A percentile compares a stretch with the other conserved stretches of the same genome.
Conservation (phyloP, 140 eudicot genomes). For the Flaveria floridana region DNA sequence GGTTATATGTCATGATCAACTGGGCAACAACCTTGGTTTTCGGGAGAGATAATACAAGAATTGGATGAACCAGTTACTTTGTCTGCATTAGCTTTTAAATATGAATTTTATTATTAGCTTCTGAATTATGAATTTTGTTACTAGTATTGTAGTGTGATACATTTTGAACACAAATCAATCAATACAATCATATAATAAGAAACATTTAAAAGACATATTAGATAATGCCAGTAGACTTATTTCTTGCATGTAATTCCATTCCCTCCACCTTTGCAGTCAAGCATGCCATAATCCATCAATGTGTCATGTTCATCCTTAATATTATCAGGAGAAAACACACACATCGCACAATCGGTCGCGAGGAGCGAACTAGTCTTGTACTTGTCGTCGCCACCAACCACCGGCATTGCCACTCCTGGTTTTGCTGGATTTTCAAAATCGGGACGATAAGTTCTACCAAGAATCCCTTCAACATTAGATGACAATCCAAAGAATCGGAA, state of each 20-base stretch:
- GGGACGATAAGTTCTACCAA: constrained; percentile 52
- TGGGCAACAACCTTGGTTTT: constrained; percentile 92
- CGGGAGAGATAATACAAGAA: constrained; percentile 83
- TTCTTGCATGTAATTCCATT: constrained; percentile 38
- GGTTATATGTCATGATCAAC: constrained; percentile 79
- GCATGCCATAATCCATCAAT: constrained; percentile 26
- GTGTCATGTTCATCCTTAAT: constrained; percentile 14
- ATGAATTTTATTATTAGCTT: constrained; percentile 17
- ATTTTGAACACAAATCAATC: constrained; percentile 11
- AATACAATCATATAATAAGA: constrained; percentile 15
- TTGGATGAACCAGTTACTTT: constrained; percentile 33
- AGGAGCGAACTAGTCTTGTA: constrained; percentile 49
- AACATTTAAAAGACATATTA: neutral
- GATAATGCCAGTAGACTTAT: neutral
- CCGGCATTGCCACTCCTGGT: constrained; percentile 58
- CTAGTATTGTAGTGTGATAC: neutral
- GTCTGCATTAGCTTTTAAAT: constrained; percentile 15
- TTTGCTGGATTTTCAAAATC: constrained; percentile 60
- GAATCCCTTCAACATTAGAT: constrained; percentile 51
- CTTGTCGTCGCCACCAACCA: constrained; percentile 58
- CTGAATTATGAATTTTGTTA: constrained; percentile 8
- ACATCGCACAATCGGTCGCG: constrained; percentile 43
- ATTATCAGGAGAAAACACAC: constrained; percentile 18
- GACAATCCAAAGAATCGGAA: constrained; percentile 57
- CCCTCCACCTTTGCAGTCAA: constrained; percentile 33